Conservation (phyloP, 2,329 filamentous ascomycete species). For the Colletotrichum falcatum region DNA sequence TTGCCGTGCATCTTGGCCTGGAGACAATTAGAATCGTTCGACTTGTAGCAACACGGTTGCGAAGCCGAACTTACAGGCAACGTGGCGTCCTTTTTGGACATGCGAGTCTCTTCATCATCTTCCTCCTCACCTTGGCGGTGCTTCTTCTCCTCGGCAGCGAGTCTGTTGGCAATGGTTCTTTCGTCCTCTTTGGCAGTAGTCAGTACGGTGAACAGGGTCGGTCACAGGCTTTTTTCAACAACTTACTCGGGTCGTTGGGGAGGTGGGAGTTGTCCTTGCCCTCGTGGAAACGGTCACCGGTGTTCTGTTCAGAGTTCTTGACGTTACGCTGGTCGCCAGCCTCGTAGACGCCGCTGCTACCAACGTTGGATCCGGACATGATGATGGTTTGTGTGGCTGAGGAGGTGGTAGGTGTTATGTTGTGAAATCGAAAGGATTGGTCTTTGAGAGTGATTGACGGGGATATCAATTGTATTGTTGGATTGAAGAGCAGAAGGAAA, state of each 20-base stretch:
- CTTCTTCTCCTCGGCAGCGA: conserved; percentile 67
- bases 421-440: not conserved
- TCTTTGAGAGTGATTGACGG: not conserved
- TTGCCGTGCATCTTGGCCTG: conserved; percentile 77
- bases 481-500: not conserved
- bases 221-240: not conserved
- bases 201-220: conserved; percentile 22
- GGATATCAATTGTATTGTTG: not conserved
- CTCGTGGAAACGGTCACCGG: conserved; percentile 75
- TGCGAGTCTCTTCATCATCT: conserved; percentile 56
- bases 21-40: conserved; percentile 38
- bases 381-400: conserved; percentile 29
- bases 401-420: not conserved
- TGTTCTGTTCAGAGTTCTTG: conserved; percentile 59
- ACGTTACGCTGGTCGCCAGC: conserved; percentile 80
- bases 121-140: conserved; percentile 17
- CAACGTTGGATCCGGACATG: conserved; percentile 72
- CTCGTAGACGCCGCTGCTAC: conserved; percentile 75
- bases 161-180: conserved; percentile 77
- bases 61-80: conserved; percentile 59
- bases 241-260: conserved; percentile 77
- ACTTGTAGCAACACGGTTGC: conserved; percentile 40
- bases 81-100: conserved; percentile 70
- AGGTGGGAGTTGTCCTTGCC: conserved; percentile 77
- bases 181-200: conserved; percentile 69